These are phyloP conservation scores for Hymenoscyphus linearis DNA, from an alignment of 2,329 filamentous ascomycete genomes.

Conservation along the genomic window DNA sequence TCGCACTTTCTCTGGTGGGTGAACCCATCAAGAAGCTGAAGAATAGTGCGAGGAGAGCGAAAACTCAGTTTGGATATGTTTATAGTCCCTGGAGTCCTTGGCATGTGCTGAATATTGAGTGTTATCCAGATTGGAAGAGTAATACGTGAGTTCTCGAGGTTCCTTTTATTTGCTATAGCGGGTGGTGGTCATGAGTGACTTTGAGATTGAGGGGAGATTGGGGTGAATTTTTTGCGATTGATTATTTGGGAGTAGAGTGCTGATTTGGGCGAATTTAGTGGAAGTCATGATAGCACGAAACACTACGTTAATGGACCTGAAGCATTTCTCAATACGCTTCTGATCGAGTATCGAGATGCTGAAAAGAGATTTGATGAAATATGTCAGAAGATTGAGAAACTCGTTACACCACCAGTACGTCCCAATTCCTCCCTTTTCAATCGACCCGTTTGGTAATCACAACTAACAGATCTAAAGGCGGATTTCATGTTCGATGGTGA, in stretches of 20 bases:
- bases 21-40: slow-evolving; percentile 44
- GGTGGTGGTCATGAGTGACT: too few relatives aligned
- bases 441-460: background rate
- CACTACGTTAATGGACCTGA: slow-evolving; percentile 56
- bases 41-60: slow-evolving; percentile 44
- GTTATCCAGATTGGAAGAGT: slow-evolving; percentile 53
- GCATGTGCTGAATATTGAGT: slow-evolving; percentile 54
- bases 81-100: slow-evolving; percentile 56
- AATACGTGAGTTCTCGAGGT: slow-evolving; percentile 41
- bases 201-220: too few relatives aligned
- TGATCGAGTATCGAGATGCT: slow-evolving; percentile 56
- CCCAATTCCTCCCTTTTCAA: background rate
- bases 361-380: slow-evolving; percentile 53
- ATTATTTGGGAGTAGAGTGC: too few relatives aligned
- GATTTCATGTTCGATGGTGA: slow-evolving; percentile 54
- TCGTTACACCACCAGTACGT: slow-evolving; percentile 51
- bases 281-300: slow-evolving; percentile 40
- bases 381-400: slow-evolving; percentile 49
- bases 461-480: slow-evolving; percentile 26
- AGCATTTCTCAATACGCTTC: slow-evolving; percentile 53
- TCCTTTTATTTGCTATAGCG: too few relatives aligned
- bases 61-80: slow-evolving; percentile 44
- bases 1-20: slow-evolving; percentile 53
- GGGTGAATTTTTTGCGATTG: too few relatives aligned
- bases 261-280: background rate